Evolutionary conservation across 2,329 filamentous ascomycete species (phyloP), one percentile per base, ranked within the genome.

Genomic region (Xylariaceae sp.): DNA sequence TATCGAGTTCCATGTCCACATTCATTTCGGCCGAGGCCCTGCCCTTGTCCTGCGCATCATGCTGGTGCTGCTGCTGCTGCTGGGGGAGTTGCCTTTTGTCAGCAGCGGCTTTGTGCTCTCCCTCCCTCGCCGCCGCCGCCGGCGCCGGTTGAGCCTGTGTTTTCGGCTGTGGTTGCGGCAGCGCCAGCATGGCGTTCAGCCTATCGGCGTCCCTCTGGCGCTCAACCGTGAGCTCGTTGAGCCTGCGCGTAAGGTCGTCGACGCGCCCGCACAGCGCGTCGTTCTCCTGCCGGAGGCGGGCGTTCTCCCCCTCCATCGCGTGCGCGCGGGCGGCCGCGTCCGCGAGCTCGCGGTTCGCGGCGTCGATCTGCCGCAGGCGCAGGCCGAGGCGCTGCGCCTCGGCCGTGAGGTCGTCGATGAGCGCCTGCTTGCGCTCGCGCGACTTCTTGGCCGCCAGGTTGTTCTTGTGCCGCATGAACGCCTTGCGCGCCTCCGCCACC

Each of bases 381-480:
- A 6, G 10, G 2, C 6, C 13, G 2, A 55, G 41, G 6, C 18
- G 10, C 10, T 27, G 15, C 3, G 23, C 39, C 47, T 50, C 42
- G 20, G 15, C 13, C 4, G 53, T 29, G n/a, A 51, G 42, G 16
- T 29, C 20, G 26, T 52, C 53, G 18, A 52, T 49, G 5, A 40
- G 53, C 2, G 26, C 32, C 48, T 49, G 36, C 37, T 36, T 29
- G 3, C 44, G 36, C 24, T 52, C 42, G 13, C 53, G 53, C 11
- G 48, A 52, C 21, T 37, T 39, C 39, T 53, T 43, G 18, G 53
- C 53, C 8, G 53, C 43, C 23, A 33, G 1, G 39, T 52, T 53
- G 39, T 57, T 57, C 49, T 53, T 52, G 24, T 29, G 30, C 2
- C 53, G 43, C 42, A 33, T 6, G 44, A 27, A 49, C 2, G 7